Evolutionary conservation across 1,284 basidiomycete genomes (phyloP), one percentile per base, ranked within the genome.

Genomic region (Pterulicium gracile): DNA sequence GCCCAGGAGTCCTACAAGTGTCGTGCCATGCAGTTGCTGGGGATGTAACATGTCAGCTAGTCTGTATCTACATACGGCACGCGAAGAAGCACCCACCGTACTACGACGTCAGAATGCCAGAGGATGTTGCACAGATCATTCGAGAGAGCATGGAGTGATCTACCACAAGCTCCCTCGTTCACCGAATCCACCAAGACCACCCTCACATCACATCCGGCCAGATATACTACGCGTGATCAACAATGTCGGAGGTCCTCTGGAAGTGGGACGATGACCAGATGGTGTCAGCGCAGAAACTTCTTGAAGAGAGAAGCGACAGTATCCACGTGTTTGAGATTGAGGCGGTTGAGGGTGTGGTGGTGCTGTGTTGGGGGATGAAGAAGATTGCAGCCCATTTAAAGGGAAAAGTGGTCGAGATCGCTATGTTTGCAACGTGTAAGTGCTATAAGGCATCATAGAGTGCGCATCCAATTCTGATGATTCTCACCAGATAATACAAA

Each of bases 401-500:
- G 12, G 27, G 27, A 15, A 34, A 34, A 15, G 42, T 55, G 3
- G 46, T 55, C 7, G 55, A 57, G 32, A 50, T 57, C 20, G 50
- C 39, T 13, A 20, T 57, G 2, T 47, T 51, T 46, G 50, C 54
- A 43, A 56, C 54, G 2, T 56, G 54, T 56, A 44, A 49, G 52
- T 10, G n/a, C n/a, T n/a, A n/a, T 34, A 15, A 10, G 27, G n/a
- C 23, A 46, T 27, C n/a, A 21, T 10, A n/a, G 10, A 44, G 20
- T 17, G 21, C 27, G 17, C 27, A 12, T 17, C 23, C 7, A 15
- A 19, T 12, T 17, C 32, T 22, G 15, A 20, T n/a, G 13, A 12
- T 20, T 13, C 14, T 0, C 1, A 21, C 12, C 35, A 58, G 56
- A 55, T 45, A 54, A 55, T 43, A 58, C 53, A 15, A 58, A 58